Conservation (phyloP, 768 basidiomycete species). For the Tricholoma saponaceum region DNA sequence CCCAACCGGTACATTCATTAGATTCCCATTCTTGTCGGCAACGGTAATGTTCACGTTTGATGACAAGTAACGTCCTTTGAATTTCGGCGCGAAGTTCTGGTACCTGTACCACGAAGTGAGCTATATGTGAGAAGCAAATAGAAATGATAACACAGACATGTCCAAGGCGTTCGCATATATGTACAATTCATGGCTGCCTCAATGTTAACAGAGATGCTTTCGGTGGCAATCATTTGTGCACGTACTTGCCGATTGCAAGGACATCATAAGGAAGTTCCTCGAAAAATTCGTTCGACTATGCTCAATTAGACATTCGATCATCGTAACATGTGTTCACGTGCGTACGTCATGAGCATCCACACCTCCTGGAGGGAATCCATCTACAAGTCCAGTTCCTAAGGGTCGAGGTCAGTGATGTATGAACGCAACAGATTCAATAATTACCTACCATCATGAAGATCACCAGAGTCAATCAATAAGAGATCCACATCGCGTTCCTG, state of each 20-base stretch:
- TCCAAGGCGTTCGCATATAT: conserved; percentile 62
- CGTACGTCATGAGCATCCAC: conserved; percentile 70
- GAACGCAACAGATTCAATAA: not conserved
- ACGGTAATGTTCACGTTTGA: conserved; percentile 87
- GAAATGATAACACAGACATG: conserved; percentile 38
- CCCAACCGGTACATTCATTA: conserved; percentile 34
- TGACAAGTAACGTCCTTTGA: conserved; percentile 72
- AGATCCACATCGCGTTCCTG: conserved; percentile 76
- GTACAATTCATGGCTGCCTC: conserved; percentile 75
- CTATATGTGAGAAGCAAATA: not conserved
- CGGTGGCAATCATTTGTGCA: not conserved
- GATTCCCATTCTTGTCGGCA: conserved; percentile 34
- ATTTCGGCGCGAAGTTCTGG: conserved; percentile 60
- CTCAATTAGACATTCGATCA: not conserved
- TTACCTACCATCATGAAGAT: conserved; percentile 61
- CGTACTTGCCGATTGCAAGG: conserved; percentile 81
- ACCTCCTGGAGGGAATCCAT: conserved; percentile 67
- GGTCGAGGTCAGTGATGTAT: not conserved
- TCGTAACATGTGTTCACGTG: not conserved
- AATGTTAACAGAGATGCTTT: not conserved
- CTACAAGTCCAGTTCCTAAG: conserved; percentile 69
- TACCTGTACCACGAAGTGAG: conserved; percentile 32
- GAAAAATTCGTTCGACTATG: conserved; percentile 72
- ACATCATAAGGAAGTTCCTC: conserved; percentile 74
- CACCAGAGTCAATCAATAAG: conserved; percentile 79